Base-by-base conservation (phyloP, 2,329 filamentous ascomycete species). In the Clonostachys sp. region DNA sequence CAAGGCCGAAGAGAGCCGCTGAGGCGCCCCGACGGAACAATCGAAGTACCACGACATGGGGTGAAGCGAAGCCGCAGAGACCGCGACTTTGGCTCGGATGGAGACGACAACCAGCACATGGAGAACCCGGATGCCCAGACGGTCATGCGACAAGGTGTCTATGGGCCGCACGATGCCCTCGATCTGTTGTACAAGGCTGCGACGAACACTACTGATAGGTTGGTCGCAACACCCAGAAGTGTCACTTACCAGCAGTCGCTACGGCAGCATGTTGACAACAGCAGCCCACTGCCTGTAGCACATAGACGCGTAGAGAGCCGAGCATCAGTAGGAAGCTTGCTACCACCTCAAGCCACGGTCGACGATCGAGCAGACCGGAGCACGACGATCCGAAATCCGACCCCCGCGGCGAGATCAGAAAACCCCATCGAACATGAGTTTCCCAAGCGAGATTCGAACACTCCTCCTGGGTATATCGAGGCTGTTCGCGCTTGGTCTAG, bases 161-260 rank as follows among this genome's bases (percentile, higher is more conserved):
- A 91, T 65, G 91, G 91, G 35, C 91, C 89, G 5, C 91, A 96
- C 60, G 92, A 97, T 71, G 92, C 92, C 20, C 76, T 97, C 43
- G 91, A 96, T 64, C 75, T 96, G 48, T 77, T 97, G 14, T 95
- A 95, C 61, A 91, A 95, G 68, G 92, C 91, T 17, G 91, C 82
- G 33, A 85, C 50, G 5, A 45, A 52, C 36, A 49, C 81, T 39
- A 49, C 81, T 39, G 78, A 84, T 61, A 81, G 74, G 74, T 75
- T 62, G 59, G 70, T 66, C 48, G 50, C 38, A 45, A 30, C 24
- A 30, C 24, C 24, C 24, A 30, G 24, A 30, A 30, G 24, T 30
- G 24, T 30, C 24, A 30, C 9, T 30, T 30, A 30, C 9, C 54
- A 48, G 45, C 52, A 41, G 33, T 39, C 20, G 13, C 18, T 33